Conservation (phyloP, 2,329 filamentous ascomycete species). For the Xenoacremonium recifei region DNA sequence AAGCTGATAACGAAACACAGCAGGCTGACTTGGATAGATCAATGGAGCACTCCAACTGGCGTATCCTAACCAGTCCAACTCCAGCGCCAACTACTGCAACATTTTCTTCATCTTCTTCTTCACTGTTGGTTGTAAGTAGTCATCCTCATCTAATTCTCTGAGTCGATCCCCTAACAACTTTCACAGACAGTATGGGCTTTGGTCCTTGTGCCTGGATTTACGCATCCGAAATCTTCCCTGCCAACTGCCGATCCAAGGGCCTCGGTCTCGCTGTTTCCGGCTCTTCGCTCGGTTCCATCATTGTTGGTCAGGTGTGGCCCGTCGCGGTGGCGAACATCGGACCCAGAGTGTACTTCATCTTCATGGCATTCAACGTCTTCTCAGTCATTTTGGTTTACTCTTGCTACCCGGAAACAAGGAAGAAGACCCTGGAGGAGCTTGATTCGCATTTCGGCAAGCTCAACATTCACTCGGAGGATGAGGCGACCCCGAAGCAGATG, state of each 20-base stretch:
- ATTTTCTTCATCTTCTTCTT: conserved; percentile 58
- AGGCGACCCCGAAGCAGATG: conserved; percentile 26
- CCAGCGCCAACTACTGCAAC: conserved; percentile 47
- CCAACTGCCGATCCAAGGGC: conserved; percentile 53
- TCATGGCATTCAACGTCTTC: conserved; percentile 28
- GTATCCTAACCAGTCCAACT: conserved; percentile 50
- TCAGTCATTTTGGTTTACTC: conserved; percentile 20
- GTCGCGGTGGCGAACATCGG: conserved; percentile 50
- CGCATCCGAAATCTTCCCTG: conserved; percentile 60
- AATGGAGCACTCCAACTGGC: conserved; percentile 51
- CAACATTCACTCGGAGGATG: conserved; percentile 19
- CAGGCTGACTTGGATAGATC: conserved; percentile 35
- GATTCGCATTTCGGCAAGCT: conserved; percentile 25
- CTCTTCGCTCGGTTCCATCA: conserved; percentile 53
- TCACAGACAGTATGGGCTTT: conserved; percentile 50
- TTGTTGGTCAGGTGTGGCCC: conserved; percentile 55
- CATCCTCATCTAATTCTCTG: accelerated
- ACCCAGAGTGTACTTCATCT: conserved; percentile 55
- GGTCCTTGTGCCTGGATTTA: conserved; percentile 59
- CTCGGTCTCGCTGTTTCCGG: conserved; percentile 55
- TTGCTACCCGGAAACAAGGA: conserved; percentile 13
- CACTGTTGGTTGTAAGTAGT: conserved; percentile 44
- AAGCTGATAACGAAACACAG: background rate
- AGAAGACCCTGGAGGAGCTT: conserved; percentile 10
- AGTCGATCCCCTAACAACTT: background rate